phyloP scores from a whole-genome alignment of 2,329 filamentous ascomycete genomes.

The Penicillium nordicum region DNA sequence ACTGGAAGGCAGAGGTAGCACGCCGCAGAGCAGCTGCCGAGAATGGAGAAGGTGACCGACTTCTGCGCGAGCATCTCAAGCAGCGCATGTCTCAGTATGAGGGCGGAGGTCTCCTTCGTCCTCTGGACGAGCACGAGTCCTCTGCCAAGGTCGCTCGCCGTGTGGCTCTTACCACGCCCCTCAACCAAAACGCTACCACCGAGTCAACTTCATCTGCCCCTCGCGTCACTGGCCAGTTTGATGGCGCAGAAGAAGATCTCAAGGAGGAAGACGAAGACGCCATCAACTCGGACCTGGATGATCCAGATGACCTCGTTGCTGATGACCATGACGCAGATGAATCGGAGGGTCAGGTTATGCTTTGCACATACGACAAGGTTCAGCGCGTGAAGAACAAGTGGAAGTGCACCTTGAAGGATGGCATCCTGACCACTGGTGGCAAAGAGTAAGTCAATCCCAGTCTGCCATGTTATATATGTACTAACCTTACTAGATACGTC shows the following conservation, averaged over 20 bases:
- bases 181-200: constrained; percentile 3
- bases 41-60: constrained; percentile 36
- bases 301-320: constrained; percentile 79
- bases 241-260: constrained; percentile 53
- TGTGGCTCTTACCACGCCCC: constrained; percentile 23
- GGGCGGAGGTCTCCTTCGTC: constrained; percentile 46
- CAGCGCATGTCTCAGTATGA: constrained; percentile 43
- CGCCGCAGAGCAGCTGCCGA: constrained; percentile 42
- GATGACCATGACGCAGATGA: constrained; percentile 88
- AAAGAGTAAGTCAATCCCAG: constrained; percentile 63
- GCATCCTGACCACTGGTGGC: constrained; percentile 85
- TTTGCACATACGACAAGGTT: constrained; percentile 99
- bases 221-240: constrained; percentile 49
- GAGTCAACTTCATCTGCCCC: constrained; percentile 11
- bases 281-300: constrained; percentile 97
- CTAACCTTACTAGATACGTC: constrained; percentile 62
- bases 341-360: constrained; percentile 81
- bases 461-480: not conserved
- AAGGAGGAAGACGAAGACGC: constrained; percentile 80
- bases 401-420: constrained; percentile 98
- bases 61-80: constrained; percentile 43
- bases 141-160: constrained; percentile 39
- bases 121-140: constrained; percentile 39
- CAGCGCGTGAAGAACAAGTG: constrained; percentile 99
- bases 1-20: constrained; percentile 49